phyloP scores from a whole-genome alignment of 1,284 basidiomycete species.

The Gomphus bonarii region DNA sequence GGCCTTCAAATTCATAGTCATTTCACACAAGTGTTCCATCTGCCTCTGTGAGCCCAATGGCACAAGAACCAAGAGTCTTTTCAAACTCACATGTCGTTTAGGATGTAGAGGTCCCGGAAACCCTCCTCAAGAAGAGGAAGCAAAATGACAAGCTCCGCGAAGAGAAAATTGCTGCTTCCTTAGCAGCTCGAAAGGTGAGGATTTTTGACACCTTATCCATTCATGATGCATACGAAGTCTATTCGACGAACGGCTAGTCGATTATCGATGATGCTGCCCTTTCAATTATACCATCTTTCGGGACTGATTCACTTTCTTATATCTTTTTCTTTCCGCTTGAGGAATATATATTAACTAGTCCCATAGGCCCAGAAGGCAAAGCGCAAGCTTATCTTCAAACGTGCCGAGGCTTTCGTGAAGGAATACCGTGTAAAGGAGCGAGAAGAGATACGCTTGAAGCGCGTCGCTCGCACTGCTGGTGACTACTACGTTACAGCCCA shows the following conservation, averaged over 20 bases:
- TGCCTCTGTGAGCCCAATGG: slow-evolving; percentile 47
- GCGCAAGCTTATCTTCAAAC: slow-evolving; percentile 99
- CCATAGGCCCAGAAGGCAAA: slow-evolving; percentile 78
- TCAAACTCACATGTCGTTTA: slow-evolving; percentile 21
- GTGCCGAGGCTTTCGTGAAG: slow-evolving; percentile 97
- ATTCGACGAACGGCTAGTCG: slow-evolving; percentile 62
- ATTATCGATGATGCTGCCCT: slow-evolving; percentile 58
- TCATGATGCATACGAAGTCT: slow-evolving; percentile 78
- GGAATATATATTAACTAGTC: slow-evolving; percentile 12
- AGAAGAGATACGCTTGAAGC: slow-evolving; percentile 95
- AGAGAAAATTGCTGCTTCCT: slow-evolving; percentile 83
- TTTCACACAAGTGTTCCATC: slow-evolving; percentile 26
- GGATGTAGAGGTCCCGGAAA: slow-evolving; percentile 94
- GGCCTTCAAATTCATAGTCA: no score
- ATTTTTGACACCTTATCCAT: slow-evolving; percentile 15
- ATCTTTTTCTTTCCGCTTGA: slow-evolving; percentile 20
- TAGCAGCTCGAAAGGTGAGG: slow-evolving; percentile 88
- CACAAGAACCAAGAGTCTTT: neutral
- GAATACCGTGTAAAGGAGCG: slow-evolving; percentile 90
- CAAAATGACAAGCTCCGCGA: slow-evolving; percentile 96
- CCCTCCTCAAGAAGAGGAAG: slow-evolving; percentile 99
- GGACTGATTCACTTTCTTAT: slow-evolving; percentile 51
- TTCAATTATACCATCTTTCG: slow-evolving; percentile 97
- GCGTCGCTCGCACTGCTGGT: slow-evolving; percentile 84
- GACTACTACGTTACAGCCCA: slow-evolving; percentile 98